phyloP scores from a whole-genome alignment of 371 early-diverging fungal species.

The Vavraia culicis region DNA sequence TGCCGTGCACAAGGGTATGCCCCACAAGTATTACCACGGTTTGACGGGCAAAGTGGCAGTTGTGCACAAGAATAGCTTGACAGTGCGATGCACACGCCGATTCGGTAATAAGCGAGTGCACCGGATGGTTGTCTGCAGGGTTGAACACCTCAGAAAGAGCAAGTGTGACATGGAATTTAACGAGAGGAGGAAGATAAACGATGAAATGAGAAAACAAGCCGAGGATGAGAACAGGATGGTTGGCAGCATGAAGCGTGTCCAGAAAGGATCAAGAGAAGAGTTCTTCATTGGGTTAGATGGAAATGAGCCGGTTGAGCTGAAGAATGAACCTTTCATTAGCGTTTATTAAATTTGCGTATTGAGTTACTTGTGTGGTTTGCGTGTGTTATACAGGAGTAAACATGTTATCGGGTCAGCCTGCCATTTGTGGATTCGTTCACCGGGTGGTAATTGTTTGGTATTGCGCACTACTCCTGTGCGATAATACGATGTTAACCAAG shows the following conservation, averaged over 20 bases:
- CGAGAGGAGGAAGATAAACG: slow-evolving; percentile 78
- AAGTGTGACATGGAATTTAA: slow-evolving; percentile 93
- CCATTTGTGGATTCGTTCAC: too few relatives aligned
- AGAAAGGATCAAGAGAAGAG: slow-evolving; percentile 65
- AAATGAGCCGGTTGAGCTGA: slow-evolving; percentile 44
- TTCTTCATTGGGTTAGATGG: slow-evolving; percentile 55
- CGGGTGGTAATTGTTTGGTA: too few relatives aligned
- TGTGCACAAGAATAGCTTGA: slow-evolving; percentile 52
- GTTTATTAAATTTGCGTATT: too few relatives aligned
- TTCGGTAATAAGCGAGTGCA: slow-evolving; percentile 86
- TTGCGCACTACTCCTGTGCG: too few relatives aligned
- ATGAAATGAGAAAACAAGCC: slow-evolving; percentile 57
- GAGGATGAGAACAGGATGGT: slow-evolving; percentile 48
- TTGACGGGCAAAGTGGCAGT: slow-evolving; percentile 43
- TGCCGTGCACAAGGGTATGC: slow-evolving; percentile 97
- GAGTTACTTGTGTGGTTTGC: too few relatives aligned
- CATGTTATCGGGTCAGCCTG: too few relatives aligned
- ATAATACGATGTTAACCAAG: too few relatives aligned
- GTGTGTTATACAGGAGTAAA: too few relatives aligned
- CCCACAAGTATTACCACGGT: slow-evolving; percentile 99
- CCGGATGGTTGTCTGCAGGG: slow-evolving; percentile 85
- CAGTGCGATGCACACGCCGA: slow-evolving; percentile 85
- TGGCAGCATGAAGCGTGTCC: slow-evolving; percentile 64
- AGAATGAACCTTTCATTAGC: too few relatives aligned
- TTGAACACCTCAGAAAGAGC: slow-evolving; percentile 97